Evolutionary conservation across 208 protist genomes (phyloP).

Genomic region (Trypanosoma platydactyli): DNA sequence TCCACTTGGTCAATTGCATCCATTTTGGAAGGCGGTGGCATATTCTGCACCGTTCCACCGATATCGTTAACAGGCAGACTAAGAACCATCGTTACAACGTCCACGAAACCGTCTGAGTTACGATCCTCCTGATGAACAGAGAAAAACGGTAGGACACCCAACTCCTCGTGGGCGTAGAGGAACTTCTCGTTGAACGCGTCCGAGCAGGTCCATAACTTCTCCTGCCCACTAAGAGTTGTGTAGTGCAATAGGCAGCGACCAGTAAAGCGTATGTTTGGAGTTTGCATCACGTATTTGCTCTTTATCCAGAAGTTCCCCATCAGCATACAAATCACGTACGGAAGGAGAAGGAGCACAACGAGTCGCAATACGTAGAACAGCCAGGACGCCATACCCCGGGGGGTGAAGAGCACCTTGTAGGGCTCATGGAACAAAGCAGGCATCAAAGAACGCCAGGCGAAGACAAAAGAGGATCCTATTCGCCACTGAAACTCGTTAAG

Average conservation of each 20-base stretch:
- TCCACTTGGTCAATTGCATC: constrained; percentile 53
- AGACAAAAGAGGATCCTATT: too few species aligned
- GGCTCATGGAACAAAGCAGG: constrained; percentile 65
- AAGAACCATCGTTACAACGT: constrained; percentile 48
- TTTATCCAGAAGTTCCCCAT: constrained; percentile 83
- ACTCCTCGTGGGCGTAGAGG: constrained; percentile 30
- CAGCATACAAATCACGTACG: constrained; percentile 57
- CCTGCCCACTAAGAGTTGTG: constrained; percentile 52
- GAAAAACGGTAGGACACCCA: constrained; percentile 58
- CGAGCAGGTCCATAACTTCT: constrained; percentile 80
- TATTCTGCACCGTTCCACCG: background rate
- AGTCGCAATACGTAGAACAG: constrained; percentile 66
- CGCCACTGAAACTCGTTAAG: background rate
- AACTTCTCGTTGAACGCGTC: constrained; percentile 53
- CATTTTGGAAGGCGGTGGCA: constrained; percentile 23
- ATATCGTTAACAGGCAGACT: constrained; percentile 59
- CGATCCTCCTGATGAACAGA: constrained; percentile 51
- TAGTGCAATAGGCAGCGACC: constrained; percentile 57
- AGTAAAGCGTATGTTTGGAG: constrained; percentile 55
- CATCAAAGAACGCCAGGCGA: background rate
- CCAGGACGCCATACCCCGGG: constrained; percentile 54
- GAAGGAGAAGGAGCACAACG: constrained; percentile 50
- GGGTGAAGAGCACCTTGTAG: constrained; percentile 70
- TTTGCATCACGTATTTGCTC: constrained; percentile 51
- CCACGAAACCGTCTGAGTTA: constrained; percentile 40